A percentile compares a stretch with the other conserved stretches of the same genome.
Conservation (phyloP, 2,329 filamentous ascomycete species). For the Dothiorella sarmentorum region DNA sequence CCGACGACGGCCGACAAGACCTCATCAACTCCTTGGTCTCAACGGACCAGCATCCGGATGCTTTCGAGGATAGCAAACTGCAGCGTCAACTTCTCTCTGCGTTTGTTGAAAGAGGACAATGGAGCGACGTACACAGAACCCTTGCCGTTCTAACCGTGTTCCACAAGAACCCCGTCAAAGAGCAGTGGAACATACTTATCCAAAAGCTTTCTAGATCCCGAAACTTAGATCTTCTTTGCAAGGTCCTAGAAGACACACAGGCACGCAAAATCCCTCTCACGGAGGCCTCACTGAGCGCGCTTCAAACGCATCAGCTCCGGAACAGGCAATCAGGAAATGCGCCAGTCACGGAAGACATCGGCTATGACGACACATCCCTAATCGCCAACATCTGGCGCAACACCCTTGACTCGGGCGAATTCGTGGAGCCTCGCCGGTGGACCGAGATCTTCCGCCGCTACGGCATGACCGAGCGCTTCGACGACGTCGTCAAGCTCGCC, state of each 20-base stretch:
- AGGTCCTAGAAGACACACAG: slow-evolving; percentile 51
- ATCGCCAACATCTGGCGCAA: slow-evolving; percentile 48
- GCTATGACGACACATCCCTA: slow-evolving; percentile 40
- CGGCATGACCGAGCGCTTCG: slow-evolving; percentile 54
- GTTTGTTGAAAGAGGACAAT: slow-evolving; percentile 52
- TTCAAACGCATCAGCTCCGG: slow-evolving; percentile 34
- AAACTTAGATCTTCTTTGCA: slow-evolving; percentile 28
- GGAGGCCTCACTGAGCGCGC: slow-evolving; percentile 41
- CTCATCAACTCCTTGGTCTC: slow-evolving; percentile 52
- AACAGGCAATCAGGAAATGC: not conserved
- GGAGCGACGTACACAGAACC: slow-evolving; percentile 53
- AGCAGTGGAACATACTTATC: slow-evolving; percentile 48
- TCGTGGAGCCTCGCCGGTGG: slow-evolving; percentile 49
- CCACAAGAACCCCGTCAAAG: slow-evolving; percentile 33
- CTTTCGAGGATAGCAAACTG: slow-evolving; percentile 53
- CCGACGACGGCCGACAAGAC: slow-evolving; percentile 52
- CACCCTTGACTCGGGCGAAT: slow-evolving; percentile 44
- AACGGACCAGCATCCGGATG: slow-evolving; percentile 64
- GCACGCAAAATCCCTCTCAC: slow-evolving; percentile 42
- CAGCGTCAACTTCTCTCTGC: slow-evolving; percentile 54
- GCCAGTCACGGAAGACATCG: not conserved
- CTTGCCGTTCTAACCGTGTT: slow-evolving; percentile 52
- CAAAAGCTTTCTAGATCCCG: slow-evolving; percentile 30
- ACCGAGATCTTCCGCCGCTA: slow-evolving; percentile 57
- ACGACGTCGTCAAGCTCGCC: slow-evolving; percentile 51